phyloP scores from a whole-genome alignment of 1,139 yeast genomes.

The Protomyces lactucae-debilis region DNA sequence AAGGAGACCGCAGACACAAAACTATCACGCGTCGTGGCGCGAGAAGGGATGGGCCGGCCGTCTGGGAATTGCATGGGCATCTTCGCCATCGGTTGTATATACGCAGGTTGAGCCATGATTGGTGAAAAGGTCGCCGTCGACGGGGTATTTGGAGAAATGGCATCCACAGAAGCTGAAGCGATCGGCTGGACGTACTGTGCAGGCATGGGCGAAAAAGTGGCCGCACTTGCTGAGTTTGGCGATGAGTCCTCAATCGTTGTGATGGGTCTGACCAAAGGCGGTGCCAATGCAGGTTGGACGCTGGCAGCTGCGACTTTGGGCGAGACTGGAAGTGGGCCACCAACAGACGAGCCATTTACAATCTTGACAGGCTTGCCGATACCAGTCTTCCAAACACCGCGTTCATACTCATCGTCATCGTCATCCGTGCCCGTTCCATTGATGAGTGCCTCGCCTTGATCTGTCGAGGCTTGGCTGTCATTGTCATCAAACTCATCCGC shows the following conservation, averaged over 20 bases:
- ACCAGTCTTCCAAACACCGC: slow-evolving; percentile 21
- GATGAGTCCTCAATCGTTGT: not conserved
- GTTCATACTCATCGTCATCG: slow-evolving; percentile 19
- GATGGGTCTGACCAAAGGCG: not conserved
- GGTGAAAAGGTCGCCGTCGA: not conserved
- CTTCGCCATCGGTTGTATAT: not conserved
- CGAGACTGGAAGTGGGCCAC: not conserved
- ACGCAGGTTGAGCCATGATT: not conserved
- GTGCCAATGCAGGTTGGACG: not conserved
- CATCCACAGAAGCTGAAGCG: not conserved
- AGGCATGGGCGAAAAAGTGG: not conserved
- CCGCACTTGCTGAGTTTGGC: not conserved
- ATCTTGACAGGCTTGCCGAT: slow-evolving; percentile 18
- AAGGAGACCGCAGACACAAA: not conserved
- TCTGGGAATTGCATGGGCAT: not conserved
- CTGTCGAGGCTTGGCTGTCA: not conserved
- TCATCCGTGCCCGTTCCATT: not conserved
- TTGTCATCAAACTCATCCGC: not conserved
- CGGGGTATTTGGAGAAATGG: not conserved
- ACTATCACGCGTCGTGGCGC: not conserved
- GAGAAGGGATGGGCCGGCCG: not conserved
- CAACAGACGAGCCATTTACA: not conserved
- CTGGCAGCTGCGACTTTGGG: not conserved
- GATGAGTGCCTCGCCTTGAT: not conserved
- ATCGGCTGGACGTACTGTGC: not conserved